phyloP scores from a whole-genome alignment of 2,329 filamentous ascomycete species.

The Monilinia fructicola region DNA sequence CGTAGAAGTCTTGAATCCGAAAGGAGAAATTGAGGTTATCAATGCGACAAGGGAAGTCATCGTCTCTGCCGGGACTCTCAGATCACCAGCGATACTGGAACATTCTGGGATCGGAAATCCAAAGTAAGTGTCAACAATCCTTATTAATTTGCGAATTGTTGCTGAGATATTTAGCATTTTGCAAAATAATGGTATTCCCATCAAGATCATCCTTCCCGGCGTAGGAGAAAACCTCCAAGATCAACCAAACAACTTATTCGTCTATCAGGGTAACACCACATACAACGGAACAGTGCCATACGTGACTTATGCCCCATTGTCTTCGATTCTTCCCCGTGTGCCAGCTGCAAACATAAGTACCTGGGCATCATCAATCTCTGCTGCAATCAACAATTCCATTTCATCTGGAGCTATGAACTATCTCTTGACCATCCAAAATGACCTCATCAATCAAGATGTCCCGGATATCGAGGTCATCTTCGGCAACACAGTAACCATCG shows the following conservation, averaged over 20 bases:
- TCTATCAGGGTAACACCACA: conserved; percentile 28
- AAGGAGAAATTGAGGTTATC: conserved; percentile 28
- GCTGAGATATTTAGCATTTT: conserved; percentile 24
- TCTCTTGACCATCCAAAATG: conserved; percentile 48
- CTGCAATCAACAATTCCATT: conserved; percentile 35
- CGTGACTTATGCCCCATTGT: conserved; percentile 24
- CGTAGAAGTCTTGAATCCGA: conserved; percentile 31
- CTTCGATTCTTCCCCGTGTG: conserved; percentile 29
- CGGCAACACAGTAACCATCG: conserved; percentile 28
- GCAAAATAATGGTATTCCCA: conserved; percentile 22
- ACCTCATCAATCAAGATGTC: conserved; percentile 48
- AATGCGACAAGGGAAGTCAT: conserved; percentile 39
- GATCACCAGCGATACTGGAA: conserved; percentile 41
- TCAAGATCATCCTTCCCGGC: conserved; percentile 28
- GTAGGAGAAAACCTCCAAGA: conserved; percentile 37
- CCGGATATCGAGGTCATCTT: conserved; percentile 50
- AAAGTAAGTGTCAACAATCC: conserved; percentile 10
- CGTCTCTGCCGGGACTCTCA: conserved; percentile 36
- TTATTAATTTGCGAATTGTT: background rate
- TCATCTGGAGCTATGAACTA: conserved; percentile 42
- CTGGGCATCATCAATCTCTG: conserved; percentile 24
- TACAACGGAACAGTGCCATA: conserved; percentile 28
- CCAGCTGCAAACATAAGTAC: conserved; percentile 7
- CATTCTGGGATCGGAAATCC: conserved; percentile 41
- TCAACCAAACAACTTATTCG: conserved; percentile 29